Evolutionary conservation across 129 eudicot species (phyloP).

Genomic region (Artemisia annua): DNA sequence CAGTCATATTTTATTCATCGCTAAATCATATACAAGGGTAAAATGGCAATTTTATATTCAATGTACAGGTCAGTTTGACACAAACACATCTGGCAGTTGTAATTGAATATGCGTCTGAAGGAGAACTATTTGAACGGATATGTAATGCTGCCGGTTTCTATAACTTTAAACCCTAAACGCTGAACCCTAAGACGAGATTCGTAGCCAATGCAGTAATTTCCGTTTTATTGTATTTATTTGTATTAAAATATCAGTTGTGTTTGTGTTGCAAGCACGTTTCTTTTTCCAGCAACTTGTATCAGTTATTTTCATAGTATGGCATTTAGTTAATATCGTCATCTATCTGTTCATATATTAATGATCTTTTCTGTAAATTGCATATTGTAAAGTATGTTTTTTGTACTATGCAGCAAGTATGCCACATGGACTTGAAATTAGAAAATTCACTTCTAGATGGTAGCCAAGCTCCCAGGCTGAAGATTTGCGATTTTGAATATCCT

Average conservation of each 20-base stretch:
- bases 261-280: constrained; percentile 67
- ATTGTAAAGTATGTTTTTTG: constrained; percentile 16
- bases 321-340: constrained; percentile 8
- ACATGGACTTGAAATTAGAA: constrained; percentile 78
- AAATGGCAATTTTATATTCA: no score
- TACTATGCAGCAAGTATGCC: constrained; percentile 77
- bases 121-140: constrained; percentile 76
- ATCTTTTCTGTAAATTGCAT: neutral
- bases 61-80: constrained; percentile 57
- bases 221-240: neutral
- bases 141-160: constrained; percentile 78
- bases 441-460: constrained; percentile 91
- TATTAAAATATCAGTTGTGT: constrained; percentile 6
- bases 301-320: constrained; percentile 81
- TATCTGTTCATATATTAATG: neutral
- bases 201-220: constrained; percentile 12
- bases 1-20: no score
- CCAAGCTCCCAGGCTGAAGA: constrained; percentile 88
- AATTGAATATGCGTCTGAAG: constrained; percentile 85
- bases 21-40: no score
- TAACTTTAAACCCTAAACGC: no score
- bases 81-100: constrained; percentile 80
- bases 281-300: constrained; percentile 90
- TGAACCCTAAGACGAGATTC: constrained; percentile 60
- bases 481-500: constrained; percentile 94